Evolutionary conservation across 495 filamentous ascomycete species (phyloP).

Genomic region (Penicillium psychrofluorescens): DNA sequence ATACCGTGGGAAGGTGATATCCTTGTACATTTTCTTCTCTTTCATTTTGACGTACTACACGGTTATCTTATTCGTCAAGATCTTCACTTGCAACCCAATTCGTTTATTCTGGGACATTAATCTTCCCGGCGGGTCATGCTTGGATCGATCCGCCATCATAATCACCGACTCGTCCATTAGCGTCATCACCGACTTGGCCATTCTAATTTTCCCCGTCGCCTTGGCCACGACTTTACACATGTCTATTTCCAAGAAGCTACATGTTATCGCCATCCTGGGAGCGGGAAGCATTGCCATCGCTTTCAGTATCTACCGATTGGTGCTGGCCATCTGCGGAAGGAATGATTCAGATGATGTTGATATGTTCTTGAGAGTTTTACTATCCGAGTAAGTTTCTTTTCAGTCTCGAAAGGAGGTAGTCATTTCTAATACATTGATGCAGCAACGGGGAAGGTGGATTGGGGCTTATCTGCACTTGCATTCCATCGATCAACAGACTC

Average conservation of each 20-base stretch:
- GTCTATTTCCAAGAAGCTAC: slow-evolving; percentile 18
- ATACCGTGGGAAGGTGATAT: slow-evolving; percentile 12
- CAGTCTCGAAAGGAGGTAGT: not conserved
- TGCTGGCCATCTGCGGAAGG: slow-evolving; percentile 14
- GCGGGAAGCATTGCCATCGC: slow-evolving; percentile 24
- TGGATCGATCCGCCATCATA: slow-evolving; percentile 21
- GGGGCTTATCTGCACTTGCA: slow-evolving; percentile 3
- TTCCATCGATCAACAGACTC: not conserved
- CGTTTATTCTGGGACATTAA: slow-evolving; percentile 17
- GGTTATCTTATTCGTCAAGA: slow-evolving; percentile 22
- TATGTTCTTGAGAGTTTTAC: not conserved
- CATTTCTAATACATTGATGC: not conserved
- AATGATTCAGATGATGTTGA: slow-evolving; percentile 6
- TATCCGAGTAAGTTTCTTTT: not conserved
- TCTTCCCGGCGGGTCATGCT: slow-evolving; percentile 7
- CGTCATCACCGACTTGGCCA: slow-evolving; percentile 23
- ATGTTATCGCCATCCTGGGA: slow-evolving; percentile 19
- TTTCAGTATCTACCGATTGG: slow-evolving; percentile 24
- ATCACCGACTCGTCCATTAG: slow-evolving; percentile 25
- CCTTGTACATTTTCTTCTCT: slow-evolving; percentile 16
- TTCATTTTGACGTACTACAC: slow-evolving; percentile 23
- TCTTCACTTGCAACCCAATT: slow-evolving; percentile 25
- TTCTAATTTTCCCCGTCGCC: slow-evolving; percentile 23
- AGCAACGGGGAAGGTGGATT: slow-evolving; percentile 2
- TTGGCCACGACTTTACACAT: slow-evolving; percentile 26